phyloP scores from a whole-genome alignment of 495 filamentous ascomycete species.

The Trichoderma parareesei region DNA sequence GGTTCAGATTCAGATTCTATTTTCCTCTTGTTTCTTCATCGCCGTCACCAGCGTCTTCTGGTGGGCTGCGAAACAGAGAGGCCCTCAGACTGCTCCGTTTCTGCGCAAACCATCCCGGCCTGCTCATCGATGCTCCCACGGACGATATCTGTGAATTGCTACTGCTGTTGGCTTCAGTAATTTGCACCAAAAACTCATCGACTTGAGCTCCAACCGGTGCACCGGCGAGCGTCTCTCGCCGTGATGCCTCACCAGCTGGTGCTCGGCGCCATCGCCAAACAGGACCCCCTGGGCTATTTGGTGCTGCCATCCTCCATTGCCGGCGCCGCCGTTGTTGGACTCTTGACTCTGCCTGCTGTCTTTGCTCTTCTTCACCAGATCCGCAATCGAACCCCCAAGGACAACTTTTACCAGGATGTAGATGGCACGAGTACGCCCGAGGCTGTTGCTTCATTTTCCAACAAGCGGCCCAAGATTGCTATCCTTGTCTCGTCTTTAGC shows the following conservation, averaged over 20 bases:
- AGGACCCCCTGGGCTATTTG: not conserved
- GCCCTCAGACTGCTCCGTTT: not conserved
- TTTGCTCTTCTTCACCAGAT: slow-evolving; percentile 22
- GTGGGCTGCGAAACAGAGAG: not conserved
- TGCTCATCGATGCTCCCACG: not conserved
- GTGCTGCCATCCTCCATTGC: slow-evolving; percentile 7
- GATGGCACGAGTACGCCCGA: slow-evolving; percentile 54
- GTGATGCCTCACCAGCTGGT: slow-evolving; percentile 1
- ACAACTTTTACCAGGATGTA: slow-evolving; percentile 49
- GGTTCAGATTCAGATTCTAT: not conserved
- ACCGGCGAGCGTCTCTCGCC: slow-evolving; percentile 1
- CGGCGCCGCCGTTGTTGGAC: slow-evolving; percentile 27
- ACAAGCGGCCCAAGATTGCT: slow-evolving; percentile 37
- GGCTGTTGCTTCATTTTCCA: slow-evolving; percentile 44
- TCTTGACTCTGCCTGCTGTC: slow-evolving; percentile 30
- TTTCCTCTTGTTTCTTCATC: not conserved
- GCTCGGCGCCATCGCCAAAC: not conserved
- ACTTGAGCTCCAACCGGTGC: not conserved
- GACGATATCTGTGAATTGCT: not conserved
- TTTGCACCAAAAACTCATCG: not conserved
- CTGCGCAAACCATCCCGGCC: not conserved
- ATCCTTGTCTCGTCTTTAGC: slow-evolving; percentile 35
- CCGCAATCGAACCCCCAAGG: slow-evolving; percentile 24
- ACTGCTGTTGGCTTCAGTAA: not conserved
- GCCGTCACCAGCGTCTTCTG: not conserved